Conservation (phyloP, 768 basidiomycete genomes). For the Trametes punicea region DNA sequence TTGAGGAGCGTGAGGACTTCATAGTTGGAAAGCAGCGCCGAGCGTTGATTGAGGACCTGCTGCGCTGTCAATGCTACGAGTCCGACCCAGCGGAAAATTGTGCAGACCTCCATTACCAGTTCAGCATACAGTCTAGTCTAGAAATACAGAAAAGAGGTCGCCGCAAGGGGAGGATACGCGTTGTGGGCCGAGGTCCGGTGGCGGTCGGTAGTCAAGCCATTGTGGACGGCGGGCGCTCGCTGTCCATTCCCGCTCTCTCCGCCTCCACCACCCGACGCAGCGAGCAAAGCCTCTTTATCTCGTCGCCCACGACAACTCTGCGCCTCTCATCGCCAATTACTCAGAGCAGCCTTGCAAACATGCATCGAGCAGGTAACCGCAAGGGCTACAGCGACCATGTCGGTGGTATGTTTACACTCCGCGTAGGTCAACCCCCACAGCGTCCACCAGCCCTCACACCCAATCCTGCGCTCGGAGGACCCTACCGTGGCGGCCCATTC, state of each 20-base stretch:
- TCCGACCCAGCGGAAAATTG: not conserved
- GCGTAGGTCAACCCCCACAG: constrained; percentile 75
- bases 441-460: constrained; percentile 73
- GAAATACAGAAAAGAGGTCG: constrained; percentile 8
- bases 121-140: constrained; percentile 15
- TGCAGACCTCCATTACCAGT: constrained; percentile 28
- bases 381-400: constrained; percentile 13
- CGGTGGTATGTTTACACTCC: constrained; percentile 20
- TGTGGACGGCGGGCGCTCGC: constrained; percentile 13
- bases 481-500: constrained; percentile 52
- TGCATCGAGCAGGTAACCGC: constrained; percentile 37
- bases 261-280: constrained; percentile 23
- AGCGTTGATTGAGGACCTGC: constrained; percentile 65
- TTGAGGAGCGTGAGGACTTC: constrained; percentile 81
- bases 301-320: constrained; percentile 5
- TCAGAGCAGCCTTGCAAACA: constrained; percentile 20
- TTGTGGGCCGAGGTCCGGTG: constrained; percentile 3
- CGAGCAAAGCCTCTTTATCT: constrained; percentile 21
- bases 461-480: constrained; percentile 57
- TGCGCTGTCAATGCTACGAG: not conserved
- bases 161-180: not conserved
- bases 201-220: constrained; percentile 17
- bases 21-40: constrained; percentile 83
- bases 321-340: constrained; percentile 6
- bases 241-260: constrained; percentile 20